These are phyloP conservation scores for Rhodotorula sp. DNA, from an alignment of 1,284 basidiomycete genomes.

Conservation along the genomic window DNA sequence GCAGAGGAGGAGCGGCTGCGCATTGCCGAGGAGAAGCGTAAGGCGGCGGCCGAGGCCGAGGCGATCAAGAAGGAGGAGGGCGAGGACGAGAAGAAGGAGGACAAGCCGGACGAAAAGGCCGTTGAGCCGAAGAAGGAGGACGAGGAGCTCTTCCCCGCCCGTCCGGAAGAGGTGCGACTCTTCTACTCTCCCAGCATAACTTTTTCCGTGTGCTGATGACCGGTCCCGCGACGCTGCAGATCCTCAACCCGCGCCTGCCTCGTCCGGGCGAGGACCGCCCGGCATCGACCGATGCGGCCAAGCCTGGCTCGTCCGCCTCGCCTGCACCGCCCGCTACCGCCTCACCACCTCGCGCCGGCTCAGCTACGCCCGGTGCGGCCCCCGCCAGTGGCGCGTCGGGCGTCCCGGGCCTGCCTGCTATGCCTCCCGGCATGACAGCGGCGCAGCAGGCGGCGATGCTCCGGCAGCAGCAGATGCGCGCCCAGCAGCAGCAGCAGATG, in stretches of 20 bases:
- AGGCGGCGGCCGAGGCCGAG: constrained; percentile 5
- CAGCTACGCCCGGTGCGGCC: constrained; percentile 9
- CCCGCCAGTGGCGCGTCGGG: background rate
- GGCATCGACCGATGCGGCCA: constrained; percentile 4
- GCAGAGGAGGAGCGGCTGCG: constrained; percentile 34
- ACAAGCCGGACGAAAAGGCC: background rate
- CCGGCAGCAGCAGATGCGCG: constrained; percentile 29
- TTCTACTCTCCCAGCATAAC: no score
- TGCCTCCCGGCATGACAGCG: constrained; percentile 12
- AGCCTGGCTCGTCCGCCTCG: background rate
- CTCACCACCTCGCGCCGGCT: constrained; percentile 4
- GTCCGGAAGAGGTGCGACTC: constrained; percentile 23
- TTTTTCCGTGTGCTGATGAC: background rate
- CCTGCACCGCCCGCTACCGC: background rate
- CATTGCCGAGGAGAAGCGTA: constrained; percentile 29
- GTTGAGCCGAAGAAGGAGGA: constrained; percentile 9
- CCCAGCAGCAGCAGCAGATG: constrained; percentile 19
- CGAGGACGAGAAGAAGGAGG: constrained; percentile 3
- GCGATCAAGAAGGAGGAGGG: constrained; percentile 3
- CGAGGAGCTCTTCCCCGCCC: constrained; percentile 27
- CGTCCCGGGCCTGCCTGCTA: background rate
- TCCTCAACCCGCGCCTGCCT: constrained; percentile 23
- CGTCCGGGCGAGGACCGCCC: constrained; percentile 14
- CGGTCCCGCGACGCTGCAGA: background rate
- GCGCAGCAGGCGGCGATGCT: constrained; percentile 26